A percentile compares a stretch with the other conserved stretches of the same genome.
Evolutionary conservation across 108 stramenopile genomes (phyloP).

Genomic region (Pseudonitzschia multiseries): DNA sequence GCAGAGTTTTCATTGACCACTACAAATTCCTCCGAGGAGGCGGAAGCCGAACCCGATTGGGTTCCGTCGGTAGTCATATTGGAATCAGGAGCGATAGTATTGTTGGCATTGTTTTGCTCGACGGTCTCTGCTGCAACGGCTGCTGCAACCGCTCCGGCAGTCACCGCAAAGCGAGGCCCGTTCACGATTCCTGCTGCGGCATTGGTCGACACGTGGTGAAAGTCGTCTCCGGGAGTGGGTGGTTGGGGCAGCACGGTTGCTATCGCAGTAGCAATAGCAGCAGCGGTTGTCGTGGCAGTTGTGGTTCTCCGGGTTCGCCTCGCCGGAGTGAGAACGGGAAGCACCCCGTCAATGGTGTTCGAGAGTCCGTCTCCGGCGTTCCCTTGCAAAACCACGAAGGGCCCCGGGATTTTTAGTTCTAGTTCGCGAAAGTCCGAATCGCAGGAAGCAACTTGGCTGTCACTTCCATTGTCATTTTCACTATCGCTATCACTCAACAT

Average conservation of each 20-base stretch:
- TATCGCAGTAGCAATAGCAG: conserved; percentile 14
- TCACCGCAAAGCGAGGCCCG: not conserved
- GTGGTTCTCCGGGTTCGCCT: not conserved
- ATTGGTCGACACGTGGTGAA: not conserved
- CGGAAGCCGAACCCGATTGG: not conserved
- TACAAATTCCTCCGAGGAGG: conserved; percentile 4
- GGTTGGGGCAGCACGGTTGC: not conserved
- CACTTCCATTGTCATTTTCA: conserved; percentile 5
- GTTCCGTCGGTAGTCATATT: not conserved
- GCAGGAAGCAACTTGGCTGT: not conserved
- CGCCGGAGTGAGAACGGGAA: conserved; percentile 28
- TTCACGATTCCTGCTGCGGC: conserved; percentile 1
- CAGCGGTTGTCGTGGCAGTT: no score
- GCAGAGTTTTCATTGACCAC: not conserved
- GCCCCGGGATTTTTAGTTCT: conserved; percentile 49
- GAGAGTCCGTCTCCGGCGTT: conserved; percentile 60
- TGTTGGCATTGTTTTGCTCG: not conserved
- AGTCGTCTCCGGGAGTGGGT: not conserved
- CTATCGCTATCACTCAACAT: not conserved
- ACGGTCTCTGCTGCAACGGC: not conserved
- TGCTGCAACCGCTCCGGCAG: not conserved
- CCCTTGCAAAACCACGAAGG: conserved; percentile 68
- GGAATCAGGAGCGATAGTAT: no score
- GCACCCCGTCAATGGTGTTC: conserved; percentile 50
- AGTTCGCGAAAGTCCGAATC: not conserved